Conservation (phyloP, 257 asterid species). For the Solanum rostratum region DNA sequence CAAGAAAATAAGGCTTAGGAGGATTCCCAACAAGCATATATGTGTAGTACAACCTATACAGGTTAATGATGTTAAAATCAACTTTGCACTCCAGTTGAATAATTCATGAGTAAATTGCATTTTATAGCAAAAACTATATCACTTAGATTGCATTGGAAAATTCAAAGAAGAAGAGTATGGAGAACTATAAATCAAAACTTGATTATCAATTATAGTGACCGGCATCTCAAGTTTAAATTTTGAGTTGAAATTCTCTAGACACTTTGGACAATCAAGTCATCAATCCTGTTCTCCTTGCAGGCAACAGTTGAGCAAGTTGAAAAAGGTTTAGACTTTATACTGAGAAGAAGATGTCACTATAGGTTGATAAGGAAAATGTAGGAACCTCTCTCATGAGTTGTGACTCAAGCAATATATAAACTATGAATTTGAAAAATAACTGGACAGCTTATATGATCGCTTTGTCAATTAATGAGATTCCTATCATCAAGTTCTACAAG, state of each 20-base stretch:
- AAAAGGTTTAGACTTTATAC: background rate
- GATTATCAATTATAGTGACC: background rate
- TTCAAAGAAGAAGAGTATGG: background rate
- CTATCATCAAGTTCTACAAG: background rate
- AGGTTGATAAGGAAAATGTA: background rate
- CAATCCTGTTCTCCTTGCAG: background rate
- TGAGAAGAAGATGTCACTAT: background rate
- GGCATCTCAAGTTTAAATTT: background rate
- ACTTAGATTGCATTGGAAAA: background rate
- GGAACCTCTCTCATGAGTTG: background rate
- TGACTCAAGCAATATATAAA: background rate
- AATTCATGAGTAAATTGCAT: background rate
- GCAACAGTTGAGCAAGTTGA: background rate
- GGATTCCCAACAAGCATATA: constrained; percentile 56
- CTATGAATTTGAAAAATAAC: background rate
- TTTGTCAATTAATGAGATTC: background rate
- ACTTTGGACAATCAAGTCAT: background rate
- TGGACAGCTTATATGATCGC: background rate
- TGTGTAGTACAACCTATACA: constrained; percentile 51
- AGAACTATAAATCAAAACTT: background rate
- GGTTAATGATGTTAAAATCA: background rate
- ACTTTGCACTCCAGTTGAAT: background rate
- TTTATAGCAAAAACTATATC: background rate
- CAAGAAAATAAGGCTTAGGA: constrained; percentile 73
- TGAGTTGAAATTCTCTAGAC: background rate